Percentiles rank a stretch among this genome's conserved stretches.
Conservation (phyloP, 176 grass and related monocot species). For the Neostapfia colusana region DNA sequence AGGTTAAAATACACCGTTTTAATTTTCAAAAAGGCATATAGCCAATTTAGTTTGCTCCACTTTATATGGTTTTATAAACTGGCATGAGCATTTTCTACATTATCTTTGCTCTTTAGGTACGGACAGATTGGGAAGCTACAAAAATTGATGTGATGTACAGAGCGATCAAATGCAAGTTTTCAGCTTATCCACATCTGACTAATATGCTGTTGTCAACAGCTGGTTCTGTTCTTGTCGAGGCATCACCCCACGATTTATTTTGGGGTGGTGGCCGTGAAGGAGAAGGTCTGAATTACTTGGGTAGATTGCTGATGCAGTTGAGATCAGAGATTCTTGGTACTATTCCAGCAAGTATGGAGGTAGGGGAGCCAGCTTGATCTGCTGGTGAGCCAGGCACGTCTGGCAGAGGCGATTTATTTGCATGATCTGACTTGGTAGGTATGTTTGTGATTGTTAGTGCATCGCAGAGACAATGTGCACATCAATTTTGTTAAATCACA, state of each 20-base stretch:
- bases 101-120: slow-evolving; percentile 51
- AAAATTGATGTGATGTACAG: slow-evolving; percentile 83
- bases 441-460: neutral
- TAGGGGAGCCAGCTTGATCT: slow-evolving; percentile 12
- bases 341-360: neutral
- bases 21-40: neutral
- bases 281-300: slow-evolving; percentile 91
- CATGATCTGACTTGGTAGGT: neutral
- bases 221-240: slow-evolving; percentile 88
- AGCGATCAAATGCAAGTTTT: slow-evolving; percentile 82
- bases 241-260: slow-evolving; percentile 93
- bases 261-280: slow-evolving; percentile 84
- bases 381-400: neutral
- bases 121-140: slow-evolving; percentile 62
- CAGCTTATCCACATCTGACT: slow-evolving; percentile 57
- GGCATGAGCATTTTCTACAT: neutral
- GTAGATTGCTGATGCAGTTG: slow-evolving; percentile 81
- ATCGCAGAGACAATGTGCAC: too few relatives aligned
- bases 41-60: neutral
- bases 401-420: neutral
- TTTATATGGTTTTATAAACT: neutral
- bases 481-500: slow-evolving; percentile 2
- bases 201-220: slow-evolving; percentile 76
- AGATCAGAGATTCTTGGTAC: slow-evolving; percentile 61
- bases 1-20: neutral